These are phyloP conservation scores for Bretschneidera sinensis DNA, from an alignment of 345 rosid genomes.

Conservation along the genomic window DNA sequence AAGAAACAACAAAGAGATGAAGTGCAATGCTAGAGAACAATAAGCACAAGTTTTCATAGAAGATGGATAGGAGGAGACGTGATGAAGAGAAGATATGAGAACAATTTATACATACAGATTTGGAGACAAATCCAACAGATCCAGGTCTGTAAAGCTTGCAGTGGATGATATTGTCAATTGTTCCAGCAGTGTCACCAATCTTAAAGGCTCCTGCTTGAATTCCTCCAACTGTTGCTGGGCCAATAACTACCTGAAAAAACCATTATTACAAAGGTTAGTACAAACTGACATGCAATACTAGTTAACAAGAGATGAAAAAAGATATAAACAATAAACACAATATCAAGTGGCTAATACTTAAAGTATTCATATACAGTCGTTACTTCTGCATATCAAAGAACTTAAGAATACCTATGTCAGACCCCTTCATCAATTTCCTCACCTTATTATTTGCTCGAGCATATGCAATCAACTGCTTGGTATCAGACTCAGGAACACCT, in stretches of 20 bases:
- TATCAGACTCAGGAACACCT: conserved; percentile 88
- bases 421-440: conserved; percentile 4
- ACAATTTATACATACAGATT: conserved; percentile 47
- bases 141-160: conserved; percentile 70
- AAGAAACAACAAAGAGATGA: conserved; percentile 4
- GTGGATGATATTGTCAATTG: conserved; percentile 55
- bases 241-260: conserved; percentile 63
- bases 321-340: not conserved
- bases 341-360: not conserved
- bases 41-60: too few species aligned
- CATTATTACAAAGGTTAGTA: conserved; percentile 1
- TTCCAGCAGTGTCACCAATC: conserved; percentile 87
- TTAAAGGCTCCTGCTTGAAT: conserved; percentile 91
- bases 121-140: conserved; percentile 71
- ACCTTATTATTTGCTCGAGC: conserved; percentile 91
- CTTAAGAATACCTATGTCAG: conserved; percentile 5
- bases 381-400: not conserved
- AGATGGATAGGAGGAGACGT: too few species aligned
- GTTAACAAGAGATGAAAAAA: not conserved
- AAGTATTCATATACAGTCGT: not conserved
- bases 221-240: too few species aligned
- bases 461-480: conserved; percentile 74
- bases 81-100: conserved; percentile 4
- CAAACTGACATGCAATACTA: not conserved
- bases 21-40: too few species aligned